phyloP scores from a whole-genome alignment of 2,329 filamentous ascomycete species.

The Neoascochyta sp. region DNA sequence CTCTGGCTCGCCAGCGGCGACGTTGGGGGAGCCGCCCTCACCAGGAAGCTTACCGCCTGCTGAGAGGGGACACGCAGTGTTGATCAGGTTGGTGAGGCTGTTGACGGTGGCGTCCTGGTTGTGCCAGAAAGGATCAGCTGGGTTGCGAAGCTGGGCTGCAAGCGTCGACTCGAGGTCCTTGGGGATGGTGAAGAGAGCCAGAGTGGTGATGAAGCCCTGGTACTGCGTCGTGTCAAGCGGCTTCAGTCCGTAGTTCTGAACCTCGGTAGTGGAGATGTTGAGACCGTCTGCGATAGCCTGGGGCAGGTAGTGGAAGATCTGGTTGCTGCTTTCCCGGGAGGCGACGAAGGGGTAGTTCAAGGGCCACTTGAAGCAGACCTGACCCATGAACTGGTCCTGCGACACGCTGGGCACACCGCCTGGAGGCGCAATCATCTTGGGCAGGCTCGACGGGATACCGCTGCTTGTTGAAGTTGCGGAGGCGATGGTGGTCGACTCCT shows the following conservation, averaged over 20 bases:
- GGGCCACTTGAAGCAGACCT: conserved; percentile 76
- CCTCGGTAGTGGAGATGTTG: conserved; percentile 45
- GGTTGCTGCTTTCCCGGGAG: conserved; percentile 68
- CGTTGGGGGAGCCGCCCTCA: conserved; percentile 38
- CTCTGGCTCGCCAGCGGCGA: conserved; percentile 37
- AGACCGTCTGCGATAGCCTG: conserved; percentile 66
- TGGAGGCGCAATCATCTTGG: conserved; percentile 71
- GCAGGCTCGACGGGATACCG: conserved; percentile 63
- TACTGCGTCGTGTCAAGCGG: conserved; percentile 69
- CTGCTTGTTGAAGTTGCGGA: conserved; percentile 46
- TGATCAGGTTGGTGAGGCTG: conserved; percentile 75
- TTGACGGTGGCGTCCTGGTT: conserved; percentile 62
- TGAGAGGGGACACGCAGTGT: conserved; percentile 71
- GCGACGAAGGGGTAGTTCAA: conserved; percentile 82
- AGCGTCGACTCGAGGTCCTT: conserved; percentile 53
- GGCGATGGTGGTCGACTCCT: conserved; percentile 49
- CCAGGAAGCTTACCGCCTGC: conserved; percentile 46
- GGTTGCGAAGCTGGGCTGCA: conserved; percentile 64
- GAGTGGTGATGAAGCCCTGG: conserved; percentile 76
- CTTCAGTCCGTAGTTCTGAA: conserved; percentile 67
- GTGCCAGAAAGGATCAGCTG: conserved; percentile 71
- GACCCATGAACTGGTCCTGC: conserved; percentile 66
- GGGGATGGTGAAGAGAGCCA: conserved; percentile 55
- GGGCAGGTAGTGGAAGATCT: conserved; percentile 80
- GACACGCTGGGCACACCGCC: conserved; percentile 56